Evolutionary conservation across 2,329 filamentous ascomycete species (phyloP).

Genomic region (Dothideomycetes sp.): DNA sequence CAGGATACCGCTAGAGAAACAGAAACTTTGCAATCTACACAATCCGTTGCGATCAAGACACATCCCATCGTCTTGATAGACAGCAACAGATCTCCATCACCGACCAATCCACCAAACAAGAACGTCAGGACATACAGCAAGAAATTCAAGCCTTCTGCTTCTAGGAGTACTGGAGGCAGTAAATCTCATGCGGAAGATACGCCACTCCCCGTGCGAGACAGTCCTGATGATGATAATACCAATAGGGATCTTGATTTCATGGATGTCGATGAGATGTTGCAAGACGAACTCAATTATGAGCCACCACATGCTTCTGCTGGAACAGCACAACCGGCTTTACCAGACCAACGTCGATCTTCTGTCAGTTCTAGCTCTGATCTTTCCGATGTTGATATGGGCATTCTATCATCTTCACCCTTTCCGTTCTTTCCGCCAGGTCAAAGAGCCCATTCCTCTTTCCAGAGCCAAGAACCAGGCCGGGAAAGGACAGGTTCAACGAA

Average conservation of each 20-base stretch:
- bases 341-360: slow-evolving; percentile 12
- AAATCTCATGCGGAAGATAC: too few relatives aligned
- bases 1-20: neutral
- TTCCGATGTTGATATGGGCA: slow-evolving; percentile 7
- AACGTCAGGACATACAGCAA: slow-evolving; percentile 5
- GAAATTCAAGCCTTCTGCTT: slow-evolving; percentile 1
- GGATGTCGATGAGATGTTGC: slow-evolving; percentile 4
- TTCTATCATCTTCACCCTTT: slow-evolving; percentile 5
- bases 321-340: slow-evolving; percentile 19
- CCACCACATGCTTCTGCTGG: slow-evolving; percentile 16
- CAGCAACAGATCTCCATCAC: neutral
- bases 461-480: slow-evolving; percentile 19
- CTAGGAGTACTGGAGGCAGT: slow-evolving; percentile 3
- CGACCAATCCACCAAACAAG: neutral
- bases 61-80: slow-evolving; percentile 9
- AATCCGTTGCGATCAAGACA: neutral
- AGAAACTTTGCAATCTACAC: neutral
- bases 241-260: slow-evolving; percentile 6
- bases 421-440: neutral
- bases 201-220: too few relatives aligned
- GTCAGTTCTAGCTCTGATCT: slow-evolving; percentile 10
- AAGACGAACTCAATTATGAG: neutral
- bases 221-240: too few relatives aligned
- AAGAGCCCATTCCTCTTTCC: slow-evolving; percentile 16
- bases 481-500: slow-evolving; percentile 11